A percentile compares a stretch with the other conserved stretches of the same genome.
phyloP scores from a whole-genome alignment of 2,329 filamentous ascomycete species.

The Cladosporium sp. region DNA sequence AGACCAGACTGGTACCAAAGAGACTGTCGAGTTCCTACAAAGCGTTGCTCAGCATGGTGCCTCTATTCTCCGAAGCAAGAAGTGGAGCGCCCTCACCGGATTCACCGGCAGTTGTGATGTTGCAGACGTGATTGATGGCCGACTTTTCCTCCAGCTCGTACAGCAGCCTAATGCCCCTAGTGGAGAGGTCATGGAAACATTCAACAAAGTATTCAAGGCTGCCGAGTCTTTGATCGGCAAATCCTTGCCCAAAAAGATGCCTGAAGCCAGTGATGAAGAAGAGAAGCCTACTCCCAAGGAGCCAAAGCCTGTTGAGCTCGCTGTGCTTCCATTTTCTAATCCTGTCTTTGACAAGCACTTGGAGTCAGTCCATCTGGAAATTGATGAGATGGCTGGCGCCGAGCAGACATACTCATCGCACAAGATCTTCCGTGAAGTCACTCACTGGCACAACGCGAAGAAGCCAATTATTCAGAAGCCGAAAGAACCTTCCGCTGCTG shows the following conservation, averaged over 20 bases:
- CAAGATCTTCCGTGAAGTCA: conserved; percentile 49
- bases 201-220: conserved; percentile 28
- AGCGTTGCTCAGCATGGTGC: conserved; percentile 41
- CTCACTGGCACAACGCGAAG: conserved; percentile 65
- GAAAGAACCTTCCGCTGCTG: conserved; percentile 24
- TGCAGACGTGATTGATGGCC: conserved; percentile 58
- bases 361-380: conserved; percentile 43
- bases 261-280: conserved; percentile 1
- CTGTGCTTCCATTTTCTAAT: conserved; percentile 51
- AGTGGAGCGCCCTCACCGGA: conserved; percentile 38
- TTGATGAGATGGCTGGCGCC: conserved; percentile 38
- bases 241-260: conserved; percentile 9
- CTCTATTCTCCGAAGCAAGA: conserved; percentile 39
- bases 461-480: conserved; percentile 48
- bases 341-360: conserved; percentile 51
- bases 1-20: conserved; percentile 15
- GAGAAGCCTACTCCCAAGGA: neutral
- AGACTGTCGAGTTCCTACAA: conserved; percentile 25
- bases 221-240: conserved; percentile 22
- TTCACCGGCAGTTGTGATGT: conserved; percentile 45
- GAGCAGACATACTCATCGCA: conserved; percentile 37
- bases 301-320: conserved; percentile 19
- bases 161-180: conserved; percentile 9
- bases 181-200: conserved; percentile 25
- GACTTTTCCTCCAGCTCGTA: conserved; percentile 42